Evolutionary conservation across 2,329 filamentous ascomycete genomes (phyloP).

Genomic region (Cercospora berteroae): DNA sequence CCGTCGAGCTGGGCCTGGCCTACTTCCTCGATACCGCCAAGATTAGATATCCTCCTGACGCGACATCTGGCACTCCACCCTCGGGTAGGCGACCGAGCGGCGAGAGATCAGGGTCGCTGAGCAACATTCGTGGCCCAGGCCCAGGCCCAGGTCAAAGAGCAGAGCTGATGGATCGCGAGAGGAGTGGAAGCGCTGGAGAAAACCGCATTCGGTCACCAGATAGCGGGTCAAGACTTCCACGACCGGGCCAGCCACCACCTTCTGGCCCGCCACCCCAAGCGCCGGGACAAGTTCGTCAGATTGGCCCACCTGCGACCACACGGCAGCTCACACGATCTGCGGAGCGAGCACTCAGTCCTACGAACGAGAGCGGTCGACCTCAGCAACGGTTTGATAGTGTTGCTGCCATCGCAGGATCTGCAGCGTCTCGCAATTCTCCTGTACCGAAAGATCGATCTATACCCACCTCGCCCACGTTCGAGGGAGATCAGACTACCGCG

Average conservation of each 20-base stretch:
- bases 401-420: slow-evolving; percentile 16
- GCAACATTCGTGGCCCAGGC: slow-evolving; percentile 21
- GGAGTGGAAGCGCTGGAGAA: slow-evolving; percentile 29
- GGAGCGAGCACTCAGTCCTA: slow-evolving; percentile 35
- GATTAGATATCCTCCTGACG: slow-evolving; percentile 83
- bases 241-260: slow-evolving; percentile 59
- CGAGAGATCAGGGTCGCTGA: slow-evolving; percentile 27
- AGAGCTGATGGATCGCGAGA: slow-evolving; percentile 33
- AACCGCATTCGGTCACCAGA: slow-evolving; percentile 27
- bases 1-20: slow-evolving; percentile 80
- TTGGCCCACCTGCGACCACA: slow-evolving; percentile 25
- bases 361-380: slow-evolving; percentile 30
- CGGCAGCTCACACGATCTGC: slow-evolving; percentile 33
- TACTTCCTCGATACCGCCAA: slow-evolving; percentile 94
- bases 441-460: slow-evolving; percentile 19
- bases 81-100: slow-evolving; percentile 34
- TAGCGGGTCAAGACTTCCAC: slow-evolving; percentile 19
- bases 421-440: slow-evolving; percentile 13
- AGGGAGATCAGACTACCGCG: slow-evolving; percentile 17
- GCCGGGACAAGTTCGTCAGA: slow-evolving; percentile 54
- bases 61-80: slow-evolving; percentile 35
- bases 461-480: slow-evolving; percentile 25
- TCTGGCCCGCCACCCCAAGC: slow-evolving; percentile 64
- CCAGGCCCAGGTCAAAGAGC: slow-evolving; percentile 19
- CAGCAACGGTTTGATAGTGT: slow-evolving; percentile 30